These are phyloP conservation scores for Pistacia vera DNA, from an alignment of 345 rosid species.

Conservation along the genomic window DNA sequence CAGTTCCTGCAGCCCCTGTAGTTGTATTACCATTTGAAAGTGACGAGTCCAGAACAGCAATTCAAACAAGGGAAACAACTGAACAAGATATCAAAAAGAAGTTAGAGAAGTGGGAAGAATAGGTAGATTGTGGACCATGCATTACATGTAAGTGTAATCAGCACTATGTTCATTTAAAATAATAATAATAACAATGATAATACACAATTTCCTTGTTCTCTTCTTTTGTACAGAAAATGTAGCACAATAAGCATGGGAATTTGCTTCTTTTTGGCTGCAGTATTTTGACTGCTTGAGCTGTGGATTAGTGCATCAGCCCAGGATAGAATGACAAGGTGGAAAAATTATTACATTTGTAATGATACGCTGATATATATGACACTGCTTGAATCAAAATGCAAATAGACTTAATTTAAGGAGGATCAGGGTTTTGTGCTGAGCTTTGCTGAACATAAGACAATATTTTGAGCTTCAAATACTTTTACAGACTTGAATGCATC, in stretches of 20 bases:
- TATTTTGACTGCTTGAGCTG: neutral
- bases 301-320: neutral
- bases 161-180: neutral
- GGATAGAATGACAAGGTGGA: neutral
- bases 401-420: neutral
- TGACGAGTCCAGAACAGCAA: slow-evolving; percentile 40
- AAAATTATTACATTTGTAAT: neutral
- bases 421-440: neutral
- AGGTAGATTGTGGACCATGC: slow-evolving; percentile 20
- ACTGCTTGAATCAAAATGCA: neutral
- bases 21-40: slow-evolving; percentile 68
- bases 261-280: neutral
- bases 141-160: slow-evolving; percentile 9
- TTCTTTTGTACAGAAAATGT: neutral
- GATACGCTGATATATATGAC: too few relatives aligned
- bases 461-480: neutral
- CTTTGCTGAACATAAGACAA: neutral
- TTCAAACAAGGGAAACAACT: slow-evolving; percentile 36
- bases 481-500: neutral
- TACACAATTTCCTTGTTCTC: neutral
- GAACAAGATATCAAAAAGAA: slow-evolving; percentile 38
- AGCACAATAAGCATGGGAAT: neutral
- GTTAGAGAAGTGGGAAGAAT: slow-evolving; percentile 25
- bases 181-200: too few relatives aligned
- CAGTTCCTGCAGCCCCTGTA: slow-evolving; percentile 84